Evolutionary conservation across 257 asterid genomes (phyloP).

Genomic region (Plantago ovata): DNA sequence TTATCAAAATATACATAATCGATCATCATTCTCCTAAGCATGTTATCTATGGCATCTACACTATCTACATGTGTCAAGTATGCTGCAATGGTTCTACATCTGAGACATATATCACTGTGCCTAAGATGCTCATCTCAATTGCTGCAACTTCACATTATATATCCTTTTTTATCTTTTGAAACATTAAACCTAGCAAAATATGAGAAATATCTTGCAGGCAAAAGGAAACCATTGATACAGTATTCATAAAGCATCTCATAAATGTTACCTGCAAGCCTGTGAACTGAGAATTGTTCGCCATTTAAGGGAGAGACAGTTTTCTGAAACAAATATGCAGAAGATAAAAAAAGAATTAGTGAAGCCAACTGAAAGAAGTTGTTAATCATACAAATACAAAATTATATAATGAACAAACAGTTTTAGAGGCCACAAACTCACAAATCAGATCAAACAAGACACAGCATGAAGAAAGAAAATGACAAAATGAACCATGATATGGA

Average conservation of each 20-base stretch:
- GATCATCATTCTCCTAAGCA: not conserved
- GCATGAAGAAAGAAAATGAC: slow-evolving; percentile 3
- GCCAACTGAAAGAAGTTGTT: not conserved
- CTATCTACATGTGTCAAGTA: too few relatives aligned
- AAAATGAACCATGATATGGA: not conserved
- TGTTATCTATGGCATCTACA: not conserved
- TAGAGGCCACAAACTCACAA: not conserved
- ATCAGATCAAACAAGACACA: slow-evolving; percentile 8
- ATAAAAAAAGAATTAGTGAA: slow-evolving; percentile 15
- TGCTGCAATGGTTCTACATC: not conserved
- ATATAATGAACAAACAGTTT: not conserved
- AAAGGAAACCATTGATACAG: not conserved
- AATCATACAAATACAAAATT: not conserved
- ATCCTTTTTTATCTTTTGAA: slow-evolving; percentile 6
- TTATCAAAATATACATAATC: not conserved
- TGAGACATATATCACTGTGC: not conserved
- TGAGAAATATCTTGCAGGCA: not conserved
- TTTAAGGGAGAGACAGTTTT: slow-evolving; percentile 29
- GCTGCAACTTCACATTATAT: slow-evolving; percentile 2
- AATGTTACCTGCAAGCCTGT: slow-evolving; percentile 46
- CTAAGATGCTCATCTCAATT: not conserved
- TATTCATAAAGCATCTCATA: slow-evolving; percentile 10
- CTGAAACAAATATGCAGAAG: slow-evolving; percentile 30
- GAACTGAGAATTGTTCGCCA: slow-evolving; percentile 47
- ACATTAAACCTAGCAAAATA: slow-evolving; percentile 6